Percentiles rank a stretch among this genome's conserved stretches.
Evolutionary conservation across 768 basidiomycete genomes (phyloP).

Genomic region (Lentinula sp.): DNA sequence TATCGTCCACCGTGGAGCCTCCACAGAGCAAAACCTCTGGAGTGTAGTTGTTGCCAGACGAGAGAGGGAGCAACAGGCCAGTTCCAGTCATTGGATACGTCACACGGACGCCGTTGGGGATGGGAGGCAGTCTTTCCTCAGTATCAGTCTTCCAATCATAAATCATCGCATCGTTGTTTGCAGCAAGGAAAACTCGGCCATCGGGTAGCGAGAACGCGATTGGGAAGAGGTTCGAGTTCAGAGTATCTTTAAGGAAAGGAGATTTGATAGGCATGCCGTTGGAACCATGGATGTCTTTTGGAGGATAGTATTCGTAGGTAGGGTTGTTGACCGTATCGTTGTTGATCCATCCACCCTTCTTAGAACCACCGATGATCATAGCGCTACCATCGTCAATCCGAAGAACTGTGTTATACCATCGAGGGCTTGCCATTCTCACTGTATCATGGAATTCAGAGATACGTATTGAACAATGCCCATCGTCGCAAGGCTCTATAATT

Average conservation of each 20-base stretch:
- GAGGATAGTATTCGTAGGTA: slow-evolving; percentile 77
- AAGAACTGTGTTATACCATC: slow-evolving; percentile 76
- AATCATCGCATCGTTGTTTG: slow-evolving; percentile 74
- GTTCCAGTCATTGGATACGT: slow-evolving; percentile 83
- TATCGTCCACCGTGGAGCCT: slow-evolving; percentile 64
- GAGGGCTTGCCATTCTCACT: slow-evolving; percentile 68
- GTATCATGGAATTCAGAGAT: slow-evolving; percentile 50
- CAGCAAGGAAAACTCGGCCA: slow-evolving; percentile 67
- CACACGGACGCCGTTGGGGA: slow-evolving; percentile 75
- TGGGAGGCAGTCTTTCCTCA: slow-evolving; percentile 55
- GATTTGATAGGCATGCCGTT: slow-evolving; percentile 63
- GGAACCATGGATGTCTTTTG: slow-evolving; percentile 63
- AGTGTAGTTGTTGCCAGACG: slow-evolving; percentile 52
- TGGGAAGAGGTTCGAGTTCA: slow-evolving; percentile 81
- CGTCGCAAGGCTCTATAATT: slow-evolving; percentile 60
- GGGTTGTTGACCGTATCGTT: slow-evolving; percentile 78
- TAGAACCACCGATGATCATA: slow-evolving; percentile 79
- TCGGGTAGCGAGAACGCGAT: slow-evolving; percentile 70
- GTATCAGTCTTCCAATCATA: slow-evolving; percentile 67
- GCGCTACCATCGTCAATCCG: slow-evolving; percentile 73
- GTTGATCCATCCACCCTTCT: slow-evolving; percentile 83
- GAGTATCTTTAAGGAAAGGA: slow-evolving; percentile 60
- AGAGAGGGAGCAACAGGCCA: slow-evolving; percentile 67
- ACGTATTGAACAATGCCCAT: slow-evolving; percentile 44
- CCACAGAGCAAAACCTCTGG: slow-evolving; percentile 76